These are phyloP conservation scores for Phalaenopsis aphrodite DNA, from an alignment of 106 monocot genomes.

Conservation along the genomic window DNA sequence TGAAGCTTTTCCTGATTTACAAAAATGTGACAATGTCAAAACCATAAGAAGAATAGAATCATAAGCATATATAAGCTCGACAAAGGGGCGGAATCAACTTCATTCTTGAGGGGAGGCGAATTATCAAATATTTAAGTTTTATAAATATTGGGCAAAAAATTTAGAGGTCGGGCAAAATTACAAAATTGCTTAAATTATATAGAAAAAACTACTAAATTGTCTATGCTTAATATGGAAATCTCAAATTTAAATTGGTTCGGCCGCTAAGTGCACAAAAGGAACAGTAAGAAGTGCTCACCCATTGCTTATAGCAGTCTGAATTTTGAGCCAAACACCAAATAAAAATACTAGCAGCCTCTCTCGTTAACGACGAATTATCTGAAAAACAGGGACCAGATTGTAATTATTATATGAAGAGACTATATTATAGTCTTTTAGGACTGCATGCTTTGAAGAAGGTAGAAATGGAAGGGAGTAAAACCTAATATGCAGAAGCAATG, in stretches of 20 bases:
- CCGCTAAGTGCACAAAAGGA: neutral
- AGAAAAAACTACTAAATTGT: neutral
- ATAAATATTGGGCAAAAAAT: neutral
- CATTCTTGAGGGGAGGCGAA: too few species aligned
- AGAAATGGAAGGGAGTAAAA: neutral
- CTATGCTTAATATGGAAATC: too few species aligned
- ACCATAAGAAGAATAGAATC: too few species aligned
- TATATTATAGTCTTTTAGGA: neutral
- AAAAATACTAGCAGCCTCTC: conserved; percentile 73
- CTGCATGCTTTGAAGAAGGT: neutral
- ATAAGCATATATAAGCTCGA: too few species aligned
- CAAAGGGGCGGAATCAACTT: too few species aligned
- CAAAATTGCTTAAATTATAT: neutral
- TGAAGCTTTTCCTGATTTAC: conserved; percentile 68
- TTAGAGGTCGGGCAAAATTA: neutral
- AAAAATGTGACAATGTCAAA: neutral
- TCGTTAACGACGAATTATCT: conserved; percentile 58
- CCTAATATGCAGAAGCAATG: neutral
- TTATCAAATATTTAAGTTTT: too few species aligned
- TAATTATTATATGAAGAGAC: neutral
- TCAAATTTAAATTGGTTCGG: too few species aligned
- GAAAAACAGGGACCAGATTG: neutral
- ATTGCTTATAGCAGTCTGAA: conserved; percentile 75
- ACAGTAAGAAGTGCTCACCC: conserved; percentile 41
- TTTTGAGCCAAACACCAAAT: conserved; percentile 97